Conservation (phyloP, 768 basidiomycete species). For the Russula lepida region DNA sequence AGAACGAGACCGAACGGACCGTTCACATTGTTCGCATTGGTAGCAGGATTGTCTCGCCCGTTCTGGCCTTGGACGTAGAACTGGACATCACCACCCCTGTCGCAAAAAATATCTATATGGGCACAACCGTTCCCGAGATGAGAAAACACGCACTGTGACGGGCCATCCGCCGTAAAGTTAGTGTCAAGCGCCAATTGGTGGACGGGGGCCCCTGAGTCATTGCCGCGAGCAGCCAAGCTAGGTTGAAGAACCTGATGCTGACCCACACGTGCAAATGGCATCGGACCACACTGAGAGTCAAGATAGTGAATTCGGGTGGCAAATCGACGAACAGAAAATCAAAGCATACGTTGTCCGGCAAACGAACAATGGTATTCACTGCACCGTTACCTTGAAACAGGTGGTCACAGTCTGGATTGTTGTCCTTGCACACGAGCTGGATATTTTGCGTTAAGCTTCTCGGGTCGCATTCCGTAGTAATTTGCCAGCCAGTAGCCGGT, state of each 20-base stretch:
- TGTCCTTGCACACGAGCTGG: neutral
- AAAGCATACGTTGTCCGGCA: constrained; percentile 11
- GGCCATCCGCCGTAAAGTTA: neutral
- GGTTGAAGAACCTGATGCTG: neutral
- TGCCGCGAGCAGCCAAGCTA: neutral
- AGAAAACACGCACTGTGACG: neutral
- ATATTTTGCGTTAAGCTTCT: neutral
- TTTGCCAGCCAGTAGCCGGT: constrained; percentile 1
- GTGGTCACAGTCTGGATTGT: constrained; percentile 13
- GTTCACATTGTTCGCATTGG: neutral
- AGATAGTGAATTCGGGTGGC: neutral
- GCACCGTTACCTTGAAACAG: constrained; percentile 13
- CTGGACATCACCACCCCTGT: neutral
- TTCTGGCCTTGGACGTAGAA: neutral
- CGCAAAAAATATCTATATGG: neutral
- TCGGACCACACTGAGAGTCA: neutral
- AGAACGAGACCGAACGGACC: neutral
- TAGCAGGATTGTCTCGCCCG: neutral
- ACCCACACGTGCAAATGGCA: neutral
- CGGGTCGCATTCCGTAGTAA: constrained; percentile 1
- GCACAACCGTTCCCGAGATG: neutral
- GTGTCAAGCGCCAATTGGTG: neutral
- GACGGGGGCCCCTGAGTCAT: neutral
- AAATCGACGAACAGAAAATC: too few relatives aligned
- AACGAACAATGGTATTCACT: constrained; percentile 19